Base-by-base conservation (phyloP, 805 yeast species). In the Komagataella ulmi region DNA sequence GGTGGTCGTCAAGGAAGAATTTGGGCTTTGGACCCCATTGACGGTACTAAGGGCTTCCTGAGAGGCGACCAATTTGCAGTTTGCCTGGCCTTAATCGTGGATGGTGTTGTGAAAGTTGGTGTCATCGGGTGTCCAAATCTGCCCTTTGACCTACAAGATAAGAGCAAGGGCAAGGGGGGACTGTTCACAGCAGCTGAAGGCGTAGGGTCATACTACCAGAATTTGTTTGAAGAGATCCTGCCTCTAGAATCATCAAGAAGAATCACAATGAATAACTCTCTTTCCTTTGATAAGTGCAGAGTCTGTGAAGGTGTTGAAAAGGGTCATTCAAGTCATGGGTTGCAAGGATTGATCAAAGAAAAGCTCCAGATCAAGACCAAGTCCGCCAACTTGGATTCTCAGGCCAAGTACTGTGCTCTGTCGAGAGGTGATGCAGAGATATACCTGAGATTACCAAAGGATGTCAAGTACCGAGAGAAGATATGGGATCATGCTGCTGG, bases 401-500 rank as follows among this genome's bases (percentile, higher is more conserved):
- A 93, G 68, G 99, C 88, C 10, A 93, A 93, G 66, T 93, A 93
- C 70, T 91, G 98, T 70, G 80, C 90, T 14, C 74, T 93, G 48
- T 82, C 97, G 8, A 76, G 83, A 55, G 99, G 99, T 43, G 84
- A 85, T 52, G 98, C 97, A 3, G 97, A 93, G 59, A 77, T 93
- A 12, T 93, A 95, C 60, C 72, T 93, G 54, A 81, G 99, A 58
- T 69, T 95, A 53, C 99, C 99, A 12, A 79, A 83, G 48, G 80
- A 76, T 57, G 72, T 80, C 50, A 67, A 76, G 2, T 93, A 90
- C 65, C 77, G 87, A 59, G 99, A 93, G 65, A 93, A 93, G 67
- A 89, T 93, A 54, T 93, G 99, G 98, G 99, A 93, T 67, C 99
- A 93, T 65, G 98, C 98, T 17, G 95, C 97, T 1, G 99, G 99